Conservation (phyloP, 768 basidiomycete species). For the Psilocybe sp. region DNA sequence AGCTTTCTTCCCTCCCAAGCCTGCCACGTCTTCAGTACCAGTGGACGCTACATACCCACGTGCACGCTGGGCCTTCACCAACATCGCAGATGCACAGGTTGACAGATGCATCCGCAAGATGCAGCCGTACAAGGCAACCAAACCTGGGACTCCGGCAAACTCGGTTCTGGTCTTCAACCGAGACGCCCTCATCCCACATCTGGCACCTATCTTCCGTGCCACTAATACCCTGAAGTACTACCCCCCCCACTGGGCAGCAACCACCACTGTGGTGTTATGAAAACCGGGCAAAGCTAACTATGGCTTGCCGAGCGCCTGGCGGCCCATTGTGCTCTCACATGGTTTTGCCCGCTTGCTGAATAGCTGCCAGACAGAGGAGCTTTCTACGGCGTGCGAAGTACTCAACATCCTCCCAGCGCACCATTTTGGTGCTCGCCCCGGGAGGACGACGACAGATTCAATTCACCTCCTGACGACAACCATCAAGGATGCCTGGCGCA, state of each 20-base stretch:
- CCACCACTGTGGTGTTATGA: slow-evolving; percentile 24
- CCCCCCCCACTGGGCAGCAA: slow-evolving; percentile 5
- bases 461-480: no score
- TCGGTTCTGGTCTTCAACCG: slow-evolving; percentile 21
- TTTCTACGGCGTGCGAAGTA: slow-evolving; percentile 26
- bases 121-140: slow-evolving; percentile 29
- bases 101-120: slow-evolving; percentile 16
- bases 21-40: not conserved
- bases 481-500: no score
- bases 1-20: slow-evolving; percentile 17
- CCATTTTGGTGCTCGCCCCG: no score
- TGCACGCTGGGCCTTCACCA: not conserved
- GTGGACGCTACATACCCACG: not conserved
- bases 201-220: slow-evolving; percentile 28
- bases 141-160: slow-evolving; percentile 22
- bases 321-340: slow-evolving; percentile 30
- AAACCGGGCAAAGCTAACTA: slow-evolving; percentile 36
- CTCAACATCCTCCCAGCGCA: no score
- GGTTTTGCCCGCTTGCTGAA: slow-evolving; percentile 16
- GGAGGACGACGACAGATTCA: no score
- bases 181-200: slow-evolving; percentile 18
- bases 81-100: slow-evolving; percentile 12
- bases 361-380: slow-evolving; percentile 24
- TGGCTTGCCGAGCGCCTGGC: slow-evolving; percentile 24
- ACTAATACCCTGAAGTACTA: slow-evolving; percentile 18